Evolutionary conservation across 208 protist species (phyloP).

Genomic region (Trypanosoma mega): DNA sequence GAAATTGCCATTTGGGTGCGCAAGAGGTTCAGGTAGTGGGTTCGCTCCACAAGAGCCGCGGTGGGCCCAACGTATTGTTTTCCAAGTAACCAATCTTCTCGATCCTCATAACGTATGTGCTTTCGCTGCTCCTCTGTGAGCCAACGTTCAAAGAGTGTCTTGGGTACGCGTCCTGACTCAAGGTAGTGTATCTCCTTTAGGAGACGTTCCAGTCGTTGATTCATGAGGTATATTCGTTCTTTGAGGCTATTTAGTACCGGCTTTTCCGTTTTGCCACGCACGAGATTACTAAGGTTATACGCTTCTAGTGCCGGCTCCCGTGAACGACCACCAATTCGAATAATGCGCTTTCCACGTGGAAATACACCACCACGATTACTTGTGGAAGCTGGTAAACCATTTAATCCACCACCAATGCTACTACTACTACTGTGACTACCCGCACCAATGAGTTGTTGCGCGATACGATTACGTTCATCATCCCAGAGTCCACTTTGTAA

Average conservation of each 20-base stretch:
- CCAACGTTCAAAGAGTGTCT: constrained; percentile 82
- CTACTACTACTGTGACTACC: no score
- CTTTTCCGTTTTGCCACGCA: constrained; percentile 61
- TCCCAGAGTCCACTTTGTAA: constrained; percentile 75
- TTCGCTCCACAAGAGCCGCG: constrained; percentile 13
- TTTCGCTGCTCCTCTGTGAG: constrained; percentile 77
- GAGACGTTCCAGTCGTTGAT: constrained; percentile 74
- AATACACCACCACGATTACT: constrained; percentile 43
- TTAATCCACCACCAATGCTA: no score
- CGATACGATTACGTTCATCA: constrained; percentile 44
- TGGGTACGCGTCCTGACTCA: constrained; percentile 77
- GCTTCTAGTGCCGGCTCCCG: constrained; percentile 62
- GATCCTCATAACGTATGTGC: constrained; percentile 78
- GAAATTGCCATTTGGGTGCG: constrained; percentile 38
- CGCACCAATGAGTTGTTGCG: constrained; percentile 38
- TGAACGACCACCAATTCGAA: constrained; percentile 88
- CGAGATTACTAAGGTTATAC: constrained; percentile 73
- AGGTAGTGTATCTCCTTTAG: constrained; percentile 85
- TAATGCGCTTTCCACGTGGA: constrained; percentile 66
- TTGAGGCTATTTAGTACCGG: constrained; percentile 68
- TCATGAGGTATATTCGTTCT: constrained; percentile 71
- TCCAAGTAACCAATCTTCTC: constrained; percentile 77
- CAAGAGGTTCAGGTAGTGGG: constrained; percentile 47
- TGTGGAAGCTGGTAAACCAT: constrained; percentile 24
- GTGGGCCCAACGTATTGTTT: constrained; percentile 56